These are phyloP conservation scores for Chlamydomonas incerta DNA, from an alignment of 139 green algal genomes.

Conservation along the genomic window DNA sequence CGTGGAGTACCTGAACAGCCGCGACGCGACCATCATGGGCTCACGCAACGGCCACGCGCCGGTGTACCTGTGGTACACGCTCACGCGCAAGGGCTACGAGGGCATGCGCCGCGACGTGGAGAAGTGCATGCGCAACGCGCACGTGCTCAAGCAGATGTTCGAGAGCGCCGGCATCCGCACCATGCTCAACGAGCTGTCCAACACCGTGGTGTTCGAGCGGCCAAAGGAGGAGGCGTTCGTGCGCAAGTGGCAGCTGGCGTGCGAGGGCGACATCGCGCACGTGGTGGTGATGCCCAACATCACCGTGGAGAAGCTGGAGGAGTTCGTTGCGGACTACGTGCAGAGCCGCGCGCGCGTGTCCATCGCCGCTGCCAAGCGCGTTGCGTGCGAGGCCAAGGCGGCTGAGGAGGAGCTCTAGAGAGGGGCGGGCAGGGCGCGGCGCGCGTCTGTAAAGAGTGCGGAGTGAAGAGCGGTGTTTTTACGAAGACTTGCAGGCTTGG, in stretches of 20 bases:
- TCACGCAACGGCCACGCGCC: constrained; percentile 95
- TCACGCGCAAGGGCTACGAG: constrained; percentile 91
- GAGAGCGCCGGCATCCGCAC: constrained; percentile 77
- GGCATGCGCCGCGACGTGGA: constrained; percentile 92
- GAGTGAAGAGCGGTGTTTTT: too few relatives aligned
- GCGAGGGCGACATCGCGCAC: constrained; percentile 94
- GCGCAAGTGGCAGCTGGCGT: constrained; percentile 97
- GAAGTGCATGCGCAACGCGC: constrained; percentile 92
- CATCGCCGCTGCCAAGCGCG: constrained; percentile 56
- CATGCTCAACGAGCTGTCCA: constrained; percentile 95
- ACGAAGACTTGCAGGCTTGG: too few relatives aligned
- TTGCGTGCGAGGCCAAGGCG: constrained; percentile 51
- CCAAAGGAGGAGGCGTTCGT: constrained; percentile 88
- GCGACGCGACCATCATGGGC: constrained; percentile 98
- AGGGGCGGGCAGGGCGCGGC: neutral
- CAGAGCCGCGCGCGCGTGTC: constrained; percentile 59
- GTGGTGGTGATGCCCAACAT: constrained; percentile 99
- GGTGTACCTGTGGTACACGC: constrained; percentile 98
- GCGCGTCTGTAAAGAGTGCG: too few relatives aligned
- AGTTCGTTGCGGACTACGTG: constrained; percentile 85
- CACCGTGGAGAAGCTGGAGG: constrained; percentile 89
- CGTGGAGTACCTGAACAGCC: constrained; percentile 95
- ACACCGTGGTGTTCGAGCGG: constrained; percentile 95
- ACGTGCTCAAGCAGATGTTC: constrained; percentile 85
- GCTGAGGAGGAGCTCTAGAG: constrained; percentile 46